phyloP scores from a whole-genome alignment of 371 early-diverging fungal species.

The Conidiobolus incongruus region DNA sequence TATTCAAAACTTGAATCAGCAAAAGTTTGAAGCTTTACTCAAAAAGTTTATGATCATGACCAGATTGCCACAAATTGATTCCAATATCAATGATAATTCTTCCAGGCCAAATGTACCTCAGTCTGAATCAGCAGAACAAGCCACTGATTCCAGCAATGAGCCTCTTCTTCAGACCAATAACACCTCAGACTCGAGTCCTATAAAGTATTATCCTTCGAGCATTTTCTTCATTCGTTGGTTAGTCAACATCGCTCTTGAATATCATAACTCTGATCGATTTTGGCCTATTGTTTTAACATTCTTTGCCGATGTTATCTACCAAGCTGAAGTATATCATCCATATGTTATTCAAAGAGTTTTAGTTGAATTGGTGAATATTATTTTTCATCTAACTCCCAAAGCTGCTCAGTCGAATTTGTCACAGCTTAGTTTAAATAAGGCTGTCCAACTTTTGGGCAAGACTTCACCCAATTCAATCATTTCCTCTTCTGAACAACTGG shows the following conservation, averaged over 20 bases:
- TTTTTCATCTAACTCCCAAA: no score
- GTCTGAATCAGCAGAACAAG: neutral
- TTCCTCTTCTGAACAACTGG: no score
- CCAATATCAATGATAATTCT: neutral
- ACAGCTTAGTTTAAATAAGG: no score
- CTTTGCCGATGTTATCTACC: conserved; percentile 3
- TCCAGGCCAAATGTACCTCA: neutral
- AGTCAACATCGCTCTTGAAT: neutral
- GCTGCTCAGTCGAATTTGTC: no score
- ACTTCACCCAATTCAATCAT: no score
- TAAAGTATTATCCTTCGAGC: conserved; percentile 1
- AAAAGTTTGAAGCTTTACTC: neutral
- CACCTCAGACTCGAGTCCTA: no score
- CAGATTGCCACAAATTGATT: no score
- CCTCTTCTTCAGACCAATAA: no score
- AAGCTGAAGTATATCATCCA: conserved; percentile 3
- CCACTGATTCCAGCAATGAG: neutral
- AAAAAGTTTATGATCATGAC: conserved; percentile 2
- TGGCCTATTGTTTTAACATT: conserved; percentile 2
- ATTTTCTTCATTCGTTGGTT: conserved; percentile 3
- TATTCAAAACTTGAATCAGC: neutral
- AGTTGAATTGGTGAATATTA: neutral
- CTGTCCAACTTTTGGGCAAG: no score
- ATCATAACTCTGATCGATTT: neutral
- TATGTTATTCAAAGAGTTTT: conserved; percentile 1